phyloP scores from a whole-genome alignment of 768 basidiomycete species.

The Rickenella mellea region DNA sequence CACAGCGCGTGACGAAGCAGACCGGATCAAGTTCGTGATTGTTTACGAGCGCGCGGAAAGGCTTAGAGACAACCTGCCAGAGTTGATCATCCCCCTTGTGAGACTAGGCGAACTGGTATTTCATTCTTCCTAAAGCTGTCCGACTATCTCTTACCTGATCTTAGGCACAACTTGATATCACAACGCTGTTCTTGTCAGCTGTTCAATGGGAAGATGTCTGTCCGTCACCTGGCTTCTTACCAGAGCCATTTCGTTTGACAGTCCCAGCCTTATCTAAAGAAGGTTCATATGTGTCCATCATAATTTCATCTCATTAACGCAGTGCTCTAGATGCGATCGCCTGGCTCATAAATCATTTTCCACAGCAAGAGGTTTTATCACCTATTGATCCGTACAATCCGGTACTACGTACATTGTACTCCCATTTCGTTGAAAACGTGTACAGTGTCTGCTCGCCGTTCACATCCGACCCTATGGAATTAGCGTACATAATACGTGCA shows the following conservation, averaged over 20 bases:
- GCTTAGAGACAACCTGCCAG: constrained; percentile 50
- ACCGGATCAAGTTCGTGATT: constrained; percentile 40
- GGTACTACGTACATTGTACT: constrained; percentile 46
- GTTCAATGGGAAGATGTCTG: constrained; percentile 64
- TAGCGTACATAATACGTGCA: constrained; percentile 68
- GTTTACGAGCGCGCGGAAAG: constrained; percentile 61
- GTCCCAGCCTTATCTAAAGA: constrained; percentile 44
- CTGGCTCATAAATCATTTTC: too few species aligned
- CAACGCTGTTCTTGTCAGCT: constrained; percentile 54
- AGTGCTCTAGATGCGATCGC: too few species aligned
- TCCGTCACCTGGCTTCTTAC: constrained; percentile 59
- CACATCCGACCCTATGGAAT: constrained; percentile 56
- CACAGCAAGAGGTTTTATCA: too few species aligned
- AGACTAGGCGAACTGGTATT: constrained; percentile 64
- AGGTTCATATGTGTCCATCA: constrained; percentile 28
- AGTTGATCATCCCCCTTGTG: constrained; percentile 60
- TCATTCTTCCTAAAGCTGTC: constrained; percentile 1
- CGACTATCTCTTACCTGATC: constrained; percentile 4
- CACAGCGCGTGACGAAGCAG: constrained; percentile 12
- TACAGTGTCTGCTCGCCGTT: constrained; percentile 55
- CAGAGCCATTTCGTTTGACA: constrained; percentile 64
- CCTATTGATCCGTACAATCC: constrained; percentile 50
- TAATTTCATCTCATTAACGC: not conserved
- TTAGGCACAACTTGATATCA: constrained; percentile 51
- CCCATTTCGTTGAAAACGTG: constrained; percentile 51